phyloP scores from a whole-genome alignment of 2,329 filamentous ascomycete genomes.

The Fusarium nodosum region DNA sequence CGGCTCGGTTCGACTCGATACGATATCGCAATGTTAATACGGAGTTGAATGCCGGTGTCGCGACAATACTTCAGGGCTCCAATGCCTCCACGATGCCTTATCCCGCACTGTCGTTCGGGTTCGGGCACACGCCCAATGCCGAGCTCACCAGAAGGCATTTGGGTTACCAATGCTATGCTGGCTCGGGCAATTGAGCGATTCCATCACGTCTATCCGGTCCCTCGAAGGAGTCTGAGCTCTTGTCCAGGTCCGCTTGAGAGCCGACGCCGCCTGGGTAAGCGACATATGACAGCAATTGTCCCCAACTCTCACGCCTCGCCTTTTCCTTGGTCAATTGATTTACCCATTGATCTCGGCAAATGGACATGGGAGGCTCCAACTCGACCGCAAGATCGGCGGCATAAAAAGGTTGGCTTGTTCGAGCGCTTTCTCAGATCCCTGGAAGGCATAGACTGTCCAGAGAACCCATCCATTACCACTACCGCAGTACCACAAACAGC shows the following conservation, averaged over 20 bases:
- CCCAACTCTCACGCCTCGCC: slow-evolving; percentile 55
- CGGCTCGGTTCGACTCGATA: neutral
- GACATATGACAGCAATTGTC: slow-evolving; percentile 66
- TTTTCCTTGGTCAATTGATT: slow-evolving; percentile 63
- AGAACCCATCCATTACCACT: neutral
- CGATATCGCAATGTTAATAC: slow-evolving; percentile 22
- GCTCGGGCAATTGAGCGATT: slow-evolving; percentile 52
- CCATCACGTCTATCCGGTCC: slow-evolving; percentile 36
- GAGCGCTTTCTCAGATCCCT: slow-evolving; percentile 52
- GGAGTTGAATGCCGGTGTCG: slow-evolving; percentile 16
- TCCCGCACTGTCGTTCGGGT: slow-evolving; percentile 47
- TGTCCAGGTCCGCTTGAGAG: slow-evolving; percentile 68
- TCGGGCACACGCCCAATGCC: slow-evolving; percentile 38
- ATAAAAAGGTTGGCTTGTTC: slow-evolving; percentile 44
- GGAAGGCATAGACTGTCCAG: slow-evolving; percentile 29
- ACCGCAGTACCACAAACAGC: slow-evolving; percentile 2
- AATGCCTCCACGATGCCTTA: slow-evolving; percentile 53
- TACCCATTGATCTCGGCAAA: slow-evolving; percentile 59
- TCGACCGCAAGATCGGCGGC: slow-evolving; percentile 45
- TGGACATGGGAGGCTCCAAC: slow-evolving; percentile 68
- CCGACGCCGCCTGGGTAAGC: slow-evolving; percentile 65
- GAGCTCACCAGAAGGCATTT: slow-evolving; percentile 47
- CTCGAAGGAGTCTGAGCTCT: slow-evolving; percentile 56
- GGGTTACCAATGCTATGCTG: slow-evolving; percentile 54
- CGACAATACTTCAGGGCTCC: slow-evolving; percentile 15